Base-by-base conservation (phyloP, 495 filamentous ascomycete genomes). In the Lasiosphaeria ovina region DNA sequence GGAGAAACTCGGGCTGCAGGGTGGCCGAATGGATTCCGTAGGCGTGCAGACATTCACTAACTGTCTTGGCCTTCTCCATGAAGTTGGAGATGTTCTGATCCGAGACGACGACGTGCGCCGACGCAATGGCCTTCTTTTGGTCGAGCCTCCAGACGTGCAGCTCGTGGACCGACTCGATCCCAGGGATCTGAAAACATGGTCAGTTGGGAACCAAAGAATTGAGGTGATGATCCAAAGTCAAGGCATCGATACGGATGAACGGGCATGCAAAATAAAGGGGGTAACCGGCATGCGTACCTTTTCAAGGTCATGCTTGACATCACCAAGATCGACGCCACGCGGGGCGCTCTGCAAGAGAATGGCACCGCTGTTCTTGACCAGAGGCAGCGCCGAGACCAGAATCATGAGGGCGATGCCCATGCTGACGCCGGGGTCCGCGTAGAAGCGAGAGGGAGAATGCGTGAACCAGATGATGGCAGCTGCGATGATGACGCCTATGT, bases 1-100 rank as follows among this genome's bases (percentile, higher is more conserved):
- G 53, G 42, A 48, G 33, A 12, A 83, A 69, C 68, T 97, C 93
- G 0, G 93, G 93, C 72, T 98, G 93, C 51, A 98, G 87, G 3
- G 93, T 98, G 0, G 85, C 88, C 0, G 89, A 93, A 72, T 97
- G 93, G 61, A 98, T 94, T 11, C 93, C 93, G 63, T 95, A 96
- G 36, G 87, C 92, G 67, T 97, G 93, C 8, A 98, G 82, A 72
- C 93, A 98, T 45, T 85, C 83, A 12, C 88, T 78, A 49, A 96
- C 86, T 33, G 84, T 85, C 35, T 81, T 82, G 3, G 91, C 93
- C 47, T 90, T 85, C 32, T 78, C 74, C 89, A 94, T 94, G 72
- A 96, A 97, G 31, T 86, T 76, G 56, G 82, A 79, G 58, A 83
- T 67, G 32, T 77, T 68, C 49, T 73, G 71, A 51, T 79, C 77